phyloP scores from a whole-genome alignment of 2,329 filamentous ascomycete genomes.

The Penicillium sp. region DNA sequence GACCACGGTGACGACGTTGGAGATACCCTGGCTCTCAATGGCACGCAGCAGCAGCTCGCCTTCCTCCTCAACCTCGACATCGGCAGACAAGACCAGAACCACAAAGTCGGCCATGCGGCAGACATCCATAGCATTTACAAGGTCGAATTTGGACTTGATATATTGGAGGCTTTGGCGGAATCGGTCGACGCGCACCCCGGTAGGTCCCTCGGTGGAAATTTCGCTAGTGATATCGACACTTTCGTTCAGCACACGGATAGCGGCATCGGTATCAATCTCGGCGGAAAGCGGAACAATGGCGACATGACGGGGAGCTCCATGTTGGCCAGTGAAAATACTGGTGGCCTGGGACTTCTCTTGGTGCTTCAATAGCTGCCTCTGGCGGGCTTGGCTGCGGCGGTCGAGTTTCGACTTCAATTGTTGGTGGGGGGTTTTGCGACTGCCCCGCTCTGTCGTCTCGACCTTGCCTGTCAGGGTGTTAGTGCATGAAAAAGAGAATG shows the following conservation, averaged over 20 bases:
- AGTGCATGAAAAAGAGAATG: slow-evolving; percentile 16
- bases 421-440: slow-evolving; percentile 88
- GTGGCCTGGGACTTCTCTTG: slow-evolving; percentile 79
- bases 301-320: slow-evolving; percentile 86
- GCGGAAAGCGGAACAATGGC: slow-evolving; percentile 84
- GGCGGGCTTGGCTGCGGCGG: slow-evolving; percentile 91
- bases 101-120: slow-evolving; percentile 91
- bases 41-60: slow-evolving; percentile 85
- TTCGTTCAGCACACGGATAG: slow-evolving; percentile 73
- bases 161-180: slow-evolving; percentile 97
- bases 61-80: slow-evolving; percentile 75
- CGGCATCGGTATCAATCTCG: slow-evolving; percentile 70
- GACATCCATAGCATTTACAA: slow-evolving; percentile 81
- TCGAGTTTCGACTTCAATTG: slow-evolving; percentile 98
- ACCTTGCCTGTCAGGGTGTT: slow-evolving; percentile 69
- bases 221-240: slow-evolving; percentile 80
- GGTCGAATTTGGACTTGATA: slow-evolving; percentile 72
- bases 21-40: slow-evolving; percentile 92
- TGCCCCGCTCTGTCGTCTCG: slow-evolving; percentile 70
- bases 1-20: slow-evolving; percentile 85
- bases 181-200: slow-evolving; percentile 76
- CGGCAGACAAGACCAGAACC: slow-evolving; percentile 79
- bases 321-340: slow-evolving; percentile 81
- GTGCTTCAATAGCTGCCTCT: slow-evolving; percentile 82
- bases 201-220: slow-evolving; percentile 62